Base-by-base conservation (phyloP, 2,329 filamentous ascomycete species). In the Penicillium sp. region DNA sequence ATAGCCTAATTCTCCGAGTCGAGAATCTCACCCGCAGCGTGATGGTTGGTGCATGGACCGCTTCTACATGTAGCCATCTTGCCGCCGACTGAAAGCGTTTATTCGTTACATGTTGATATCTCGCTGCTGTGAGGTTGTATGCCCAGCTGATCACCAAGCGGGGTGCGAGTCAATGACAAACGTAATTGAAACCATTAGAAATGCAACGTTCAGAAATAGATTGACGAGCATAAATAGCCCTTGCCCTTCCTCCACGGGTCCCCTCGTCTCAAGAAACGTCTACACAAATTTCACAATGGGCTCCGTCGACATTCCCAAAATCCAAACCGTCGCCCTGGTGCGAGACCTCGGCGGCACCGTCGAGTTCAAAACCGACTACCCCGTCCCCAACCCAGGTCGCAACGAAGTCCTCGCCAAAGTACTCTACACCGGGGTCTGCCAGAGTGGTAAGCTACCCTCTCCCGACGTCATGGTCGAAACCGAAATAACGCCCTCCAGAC, bases 321-420 rank as follows among this genome's bases (percentile, higher is more conserved):
- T 58, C 7, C 73, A 77, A 52, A 75, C 69, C 2, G 74, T 73
- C 22, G 72, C 73, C 38, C 61, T 76, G 50, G 70, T 81, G 57
- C 69, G 60, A 16, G 55, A 67, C 22, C 67, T 76, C 2, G 74
- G 74, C 14, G 71, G 69, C 8, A 58, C 64, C 6, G 71, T 76
- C 22, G 69, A 75, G 43, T 74, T 75, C 51, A 64, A 69, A 33
- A 59, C 69, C 28, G 65, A 72, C 44, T 76, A 77, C 47, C 74
- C 74, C 6, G 74, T 77, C 13, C 68, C 70, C 24, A 62, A 51
- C 2, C 71, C 72, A 0, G 64, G 68, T 4, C 57, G 64, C 20
- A 71, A 76, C 44, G 75, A 77, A 63, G 72, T 77, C 13, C 58
- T 76, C 10, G 75, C 74, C 24, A 73, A 76, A 48, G 71, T 77